Evolutionary conservation across 257 asterid species (phyloP), one percentile per base, ranked within the genome.

Genomic region (Echium plantagineum): DNA sequence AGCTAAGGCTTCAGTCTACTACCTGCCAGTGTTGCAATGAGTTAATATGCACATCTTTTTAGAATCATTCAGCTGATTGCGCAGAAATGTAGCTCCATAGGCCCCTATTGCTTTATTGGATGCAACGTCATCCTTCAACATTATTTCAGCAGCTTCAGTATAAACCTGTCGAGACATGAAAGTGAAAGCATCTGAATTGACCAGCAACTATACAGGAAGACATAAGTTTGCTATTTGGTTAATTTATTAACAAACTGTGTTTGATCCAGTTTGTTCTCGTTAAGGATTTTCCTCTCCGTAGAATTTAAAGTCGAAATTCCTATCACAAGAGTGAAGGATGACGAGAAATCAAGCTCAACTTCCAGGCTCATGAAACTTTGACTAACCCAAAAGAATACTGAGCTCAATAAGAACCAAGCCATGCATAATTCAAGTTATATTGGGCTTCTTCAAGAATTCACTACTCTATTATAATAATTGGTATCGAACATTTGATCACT

Each of bases 1-100:
- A 51, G 56, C 17, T 17, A 52, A n/a, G 16, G 30, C 35, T 52
- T 56, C 30, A 61, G 42, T 52, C 19, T 64, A 21, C 48, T 68
- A 88, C 98, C 98, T 88, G 74, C 98, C 98, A 47, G 98, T 91
- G 77, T 88, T 91, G 86, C 96, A 91, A 62, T 91, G 98, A 72
- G 98, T 91, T 80, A 91, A 80, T 74, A 88, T 70, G 66, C 90
- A 82, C 28, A 88, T 76, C 70, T 66, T 79, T 55, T 71, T 56
- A 30, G 69, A 71, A 71, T 59, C 73, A 28, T 48, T 52, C 71
- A 74, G 80, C 69, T 81, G 77, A 54, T 71, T 67, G 72, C 72
- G 79, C 35, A 87, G 73, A 70, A 76, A 74, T 62, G 70, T 73
- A 75, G 96, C 95, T 73, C 98, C 96, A 61, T 82, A 69, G 6